These are phyloP conservation scores for Sugiyamaella marilandica DNA, from an alignment of 805 yeast genomes.

Conservation along the genomic window DNA sequence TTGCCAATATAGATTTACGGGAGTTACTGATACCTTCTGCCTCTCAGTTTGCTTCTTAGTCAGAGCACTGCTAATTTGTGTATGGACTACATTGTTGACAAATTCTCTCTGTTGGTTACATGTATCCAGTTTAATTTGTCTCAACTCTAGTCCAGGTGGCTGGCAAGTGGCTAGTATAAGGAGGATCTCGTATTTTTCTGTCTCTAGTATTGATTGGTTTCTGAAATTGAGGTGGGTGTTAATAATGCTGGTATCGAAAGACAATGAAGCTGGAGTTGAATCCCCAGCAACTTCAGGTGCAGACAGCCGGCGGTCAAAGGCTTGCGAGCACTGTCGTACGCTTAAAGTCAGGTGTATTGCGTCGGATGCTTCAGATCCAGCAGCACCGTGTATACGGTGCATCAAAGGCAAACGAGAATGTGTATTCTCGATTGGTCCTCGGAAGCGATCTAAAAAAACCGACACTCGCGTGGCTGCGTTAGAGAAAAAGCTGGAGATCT, in stretches of 20 bases:
- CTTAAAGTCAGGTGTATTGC: conserved; percentile 84
- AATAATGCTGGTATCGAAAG: not conserved
- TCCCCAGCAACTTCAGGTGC: not conserved
- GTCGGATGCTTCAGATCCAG: conserved; percentile 49
- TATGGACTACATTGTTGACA: too few relatives aligned
- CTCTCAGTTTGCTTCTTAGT: too few relatives aligned
- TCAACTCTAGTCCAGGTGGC: too few relatives aligned
- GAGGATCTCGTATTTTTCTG: too few relatives aligned
- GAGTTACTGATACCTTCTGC: too few relatives aligned
- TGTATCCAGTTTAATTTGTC: too few relatives aligned
- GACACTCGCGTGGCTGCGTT: conserved; percentile 31
- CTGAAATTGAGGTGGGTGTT: too few relatives aligned
- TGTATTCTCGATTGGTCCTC: conserved; percentile 58
- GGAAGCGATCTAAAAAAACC: conserved; percentile 45
- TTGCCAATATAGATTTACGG: too few relatives aligned
- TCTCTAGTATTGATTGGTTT: too few relatives aligned
- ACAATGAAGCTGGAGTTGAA: not conserved
- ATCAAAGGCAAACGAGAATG: conserved; percentile 58
- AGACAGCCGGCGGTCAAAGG: conserved; percentile 24
- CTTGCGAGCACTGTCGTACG: conserved; percentile 57
- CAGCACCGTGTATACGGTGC: conserved; percentile 72
- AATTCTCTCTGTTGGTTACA: too few relatives aligned
- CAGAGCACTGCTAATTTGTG: too few relatives aligned
- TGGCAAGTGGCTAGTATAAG: too few relatives aligned
- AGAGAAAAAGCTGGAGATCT: conserved; percentile 30